A percentile compares a stretch with the other conserved stretches of the same genome.
phyloP scores from a whole-genome alignment of 306 rosid species.

The Ochetophila trinervis region DNA sequence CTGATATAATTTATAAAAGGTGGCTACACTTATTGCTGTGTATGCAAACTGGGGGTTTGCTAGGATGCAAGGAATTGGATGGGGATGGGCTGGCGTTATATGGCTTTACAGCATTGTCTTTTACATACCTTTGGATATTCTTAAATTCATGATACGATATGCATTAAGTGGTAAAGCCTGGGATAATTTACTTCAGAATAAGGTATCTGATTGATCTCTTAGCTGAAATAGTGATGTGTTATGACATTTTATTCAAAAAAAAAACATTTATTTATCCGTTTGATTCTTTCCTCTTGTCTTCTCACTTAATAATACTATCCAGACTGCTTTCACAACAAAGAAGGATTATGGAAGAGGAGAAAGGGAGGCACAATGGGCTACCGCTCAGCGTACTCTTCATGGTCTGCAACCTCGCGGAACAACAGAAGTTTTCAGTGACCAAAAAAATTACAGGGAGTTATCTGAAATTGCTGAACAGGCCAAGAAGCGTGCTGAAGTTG shows the following conservation, averaged over 20 bases:
- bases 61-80: conserved; percentile 61
- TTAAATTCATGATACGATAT: conserved; percentile 63
- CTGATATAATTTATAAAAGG: conserved; percentile 22
- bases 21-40: conserved; percentile 77
- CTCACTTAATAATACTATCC: neutral
- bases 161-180: conserved; percentile 85
- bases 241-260: neutral
- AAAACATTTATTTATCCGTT: neutral
- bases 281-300: neutral
- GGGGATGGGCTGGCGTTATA: conserved; percentile 94
- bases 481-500: conserved; percentile 17
- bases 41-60: conserved; percentile 82
- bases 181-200: conserved; percentile 58
- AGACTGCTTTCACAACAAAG: conserved; percentile 82
- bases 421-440: conserved; percentile 20
- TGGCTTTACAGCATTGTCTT: conserved; percentile 72
- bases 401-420: conserved; percentile 72
- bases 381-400: conserved; percentile 83
- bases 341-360: conserved; percentile 80
- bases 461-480: conserved; percentile 21
- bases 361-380: conserved; percentile 92
- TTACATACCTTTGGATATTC: conserved; percentile 70
- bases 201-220: conserved; percentile 32
- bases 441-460: conserved; percentile 6
- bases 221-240: neutral